Conservation (phyloP, 306 rosid species). For the Cucurbita argyrosperma region DNA sequence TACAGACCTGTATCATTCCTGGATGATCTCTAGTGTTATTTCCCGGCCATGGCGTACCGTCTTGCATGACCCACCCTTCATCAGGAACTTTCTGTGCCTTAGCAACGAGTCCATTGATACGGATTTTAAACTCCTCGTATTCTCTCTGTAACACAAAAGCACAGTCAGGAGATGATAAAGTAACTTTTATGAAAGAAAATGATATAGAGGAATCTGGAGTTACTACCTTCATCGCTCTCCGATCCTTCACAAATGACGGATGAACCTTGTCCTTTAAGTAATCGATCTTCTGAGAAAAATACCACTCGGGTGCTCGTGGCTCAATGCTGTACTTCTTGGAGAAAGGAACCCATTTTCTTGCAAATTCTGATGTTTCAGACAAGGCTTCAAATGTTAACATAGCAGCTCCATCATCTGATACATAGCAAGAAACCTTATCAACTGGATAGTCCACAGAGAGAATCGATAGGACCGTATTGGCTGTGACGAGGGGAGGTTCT, state of each 20-base stretch:
- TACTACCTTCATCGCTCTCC: conserved; percentile 91
- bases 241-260: conserved; percentile 89
- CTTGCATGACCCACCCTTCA: conserved; percentile 99
- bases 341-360: conserved; percentile 96
- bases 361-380: conserved; percentile 84
- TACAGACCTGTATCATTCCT: conserved; percentile 90
- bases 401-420: conserved; percentile 97
- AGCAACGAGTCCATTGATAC: conserved; percentile 72
- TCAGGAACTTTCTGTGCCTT: conserved; percentile 82
- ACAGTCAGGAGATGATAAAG: neutral
- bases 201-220: neutral
- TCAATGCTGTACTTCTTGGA: conserved; percentile 68
- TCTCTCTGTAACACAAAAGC: conserved; percentile 51
- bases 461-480: conserved; percentile 87
- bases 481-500: conserved; percentile 97
- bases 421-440: conserved; percentile 95
- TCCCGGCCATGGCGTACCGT: conserved; percentile 99
- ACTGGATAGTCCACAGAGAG: conserved; percentile 95
- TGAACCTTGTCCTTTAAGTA: conserved; percentile 92
- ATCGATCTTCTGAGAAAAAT: conserved; percentile 82
- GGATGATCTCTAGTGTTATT: conserved; percentile 97
- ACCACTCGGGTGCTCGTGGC: conserved; percentile 99
- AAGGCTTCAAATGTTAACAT: conserved; percentile 96
- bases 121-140: conserved; percentile 88
- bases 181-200: conserved; percentile 1